Conservation (phyloP, 352 stramenopile genomes). For the Albugo laibachii region DNA sequence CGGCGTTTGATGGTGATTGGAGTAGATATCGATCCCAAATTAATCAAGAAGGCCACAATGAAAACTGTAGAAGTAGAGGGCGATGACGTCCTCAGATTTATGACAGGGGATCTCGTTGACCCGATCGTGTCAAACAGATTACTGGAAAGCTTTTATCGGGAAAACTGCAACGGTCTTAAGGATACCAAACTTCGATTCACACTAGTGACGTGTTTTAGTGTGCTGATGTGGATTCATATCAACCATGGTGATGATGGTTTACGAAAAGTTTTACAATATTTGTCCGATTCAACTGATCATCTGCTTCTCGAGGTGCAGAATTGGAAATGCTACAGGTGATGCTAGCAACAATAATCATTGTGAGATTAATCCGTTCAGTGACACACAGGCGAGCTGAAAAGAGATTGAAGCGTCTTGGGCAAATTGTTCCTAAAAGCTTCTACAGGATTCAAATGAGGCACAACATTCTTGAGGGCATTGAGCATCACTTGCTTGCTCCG, state of each 20-base stretch:
- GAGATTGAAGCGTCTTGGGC: constrained; percentile 27
- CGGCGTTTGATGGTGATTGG: constrained; percentile 26
- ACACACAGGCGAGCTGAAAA: constrained; percentile 38
- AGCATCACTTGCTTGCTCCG: constrained; percentile 26
- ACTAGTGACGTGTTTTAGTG: constrained; percentile 61
- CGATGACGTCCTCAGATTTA: constrained; percentile 29
- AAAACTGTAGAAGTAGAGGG: constrained; percentile 13
- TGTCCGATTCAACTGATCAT: constrained; percentile 38
- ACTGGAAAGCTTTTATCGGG: constrained; percentile 17
- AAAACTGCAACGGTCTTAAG: not conserved
- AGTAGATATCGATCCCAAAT: constrained; percentile 48
- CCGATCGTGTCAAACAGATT: constrained; percentile 19
- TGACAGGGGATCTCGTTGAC: constrained; percentile 30
- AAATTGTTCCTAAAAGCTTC: constrained; percentile 35
- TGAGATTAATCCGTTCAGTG: not conserved
- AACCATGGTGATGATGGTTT: constrained; percentile 70
- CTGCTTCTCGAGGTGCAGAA: constrained; percentile 64
- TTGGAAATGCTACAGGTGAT: constrained; percentile 73
- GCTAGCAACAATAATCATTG: constrained; percentile 2
- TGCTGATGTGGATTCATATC: constrained; percentile 80
- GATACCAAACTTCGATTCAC: constrained; percentile 15
- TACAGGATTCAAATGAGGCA: constrained; percentile 28
- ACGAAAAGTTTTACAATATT: constrained; percentile 38
- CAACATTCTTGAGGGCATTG: constrained; percentile 44
- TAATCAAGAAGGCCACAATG: constrained; percentile 29